These are phyloP conservation scores for Perkinsus chesapeaki DNA, from an alignment of 169 alveolate species.

Conservation along the genomic window DNA sequence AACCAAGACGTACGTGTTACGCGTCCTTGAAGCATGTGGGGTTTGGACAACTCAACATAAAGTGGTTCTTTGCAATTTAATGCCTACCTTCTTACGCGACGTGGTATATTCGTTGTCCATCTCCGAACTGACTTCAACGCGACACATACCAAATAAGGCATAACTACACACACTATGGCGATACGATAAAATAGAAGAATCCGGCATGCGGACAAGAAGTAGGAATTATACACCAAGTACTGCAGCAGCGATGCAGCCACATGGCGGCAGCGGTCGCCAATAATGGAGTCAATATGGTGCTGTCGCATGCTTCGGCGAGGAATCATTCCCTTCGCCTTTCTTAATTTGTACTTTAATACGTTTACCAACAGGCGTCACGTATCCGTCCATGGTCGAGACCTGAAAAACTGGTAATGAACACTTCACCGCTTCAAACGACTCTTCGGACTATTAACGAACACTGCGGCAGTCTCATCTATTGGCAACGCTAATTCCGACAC, in stretches of 20 bases:
- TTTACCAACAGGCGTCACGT: neutral
- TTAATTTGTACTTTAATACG: neutral
- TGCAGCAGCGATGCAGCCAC: neutral
- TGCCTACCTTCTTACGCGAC: no score
- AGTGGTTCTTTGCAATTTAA: no score
- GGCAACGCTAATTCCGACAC: neutral
- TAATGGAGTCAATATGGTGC: neutral
- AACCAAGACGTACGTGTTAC: no score
- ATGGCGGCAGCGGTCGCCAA: neutral
- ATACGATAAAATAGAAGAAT: neutral
- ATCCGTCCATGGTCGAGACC: neutral
- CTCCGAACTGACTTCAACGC: neutral
- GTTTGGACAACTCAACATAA: no score
- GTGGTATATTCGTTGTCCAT: no score
- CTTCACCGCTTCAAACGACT: no score
- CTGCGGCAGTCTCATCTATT: neutral
- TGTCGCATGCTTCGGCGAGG: neutral
- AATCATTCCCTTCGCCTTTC: neutral
- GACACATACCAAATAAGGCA: neutral
- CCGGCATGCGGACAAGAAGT: neutral
- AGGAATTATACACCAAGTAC: neutral
- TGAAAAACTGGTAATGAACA: no score
- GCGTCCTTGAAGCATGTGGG: no score
- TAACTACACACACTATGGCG: neutral
- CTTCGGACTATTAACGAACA: neutral